Percentiles rank a stretch among this genome's conserved stretches.
Evolutionary conservation across 2,329 filamentous ascomycete species (phyloP).

Genomic region (Apiospora arundinis): DNA sequence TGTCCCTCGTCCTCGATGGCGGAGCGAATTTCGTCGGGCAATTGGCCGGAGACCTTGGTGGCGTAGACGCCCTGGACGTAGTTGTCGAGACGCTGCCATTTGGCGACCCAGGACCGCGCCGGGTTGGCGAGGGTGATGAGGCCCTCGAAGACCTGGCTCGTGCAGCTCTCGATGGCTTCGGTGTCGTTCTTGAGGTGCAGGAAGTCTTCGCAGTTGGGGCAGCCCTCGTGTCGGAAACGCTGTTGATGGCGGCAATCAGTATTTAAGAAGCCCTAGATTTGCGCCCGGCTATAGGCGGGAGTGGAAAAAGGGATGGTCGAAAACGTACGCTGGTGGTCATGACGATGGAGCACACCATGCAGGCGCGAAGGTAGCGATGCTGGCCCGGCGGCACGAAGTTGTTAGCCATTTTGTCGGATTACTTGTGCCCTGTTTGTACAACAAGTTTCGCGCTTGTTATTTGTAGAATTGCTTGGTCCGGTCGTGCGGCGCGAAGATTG

Average conservation of each 20-base stretch:
- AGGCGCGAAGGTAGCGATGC: conserved; percentile 88
- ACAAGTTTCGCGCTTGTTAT: background rate
- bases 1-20: conserved; percentile 68
- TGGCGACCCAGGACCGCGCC: conserved; percentile 89
- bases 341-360: conserved; percentile 98
- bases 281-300: background rate
- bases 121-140: conserved; percentile 86
- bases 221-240: conserved; percentile 87
- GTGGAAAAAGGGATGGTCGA: conserved; percentile 24
- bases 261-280: background rate
- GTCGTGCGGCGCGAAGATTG: background rate
- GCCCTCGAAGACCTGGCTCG: conserved; percentile 94
- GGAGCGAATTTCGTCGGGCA: conserved; percentile 69
- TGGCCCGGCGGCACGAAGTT: conserved; percentile 77
- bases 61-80: conserved; percentile 93
- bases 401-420: conserved; percentile 46
- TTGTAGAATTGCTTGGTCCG: background rate
- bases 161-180: conserved; percentile 90
- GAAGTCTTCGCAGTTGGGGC: conserved; percentile 95
- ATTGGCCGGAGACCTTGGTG: conserved; percentile 87
- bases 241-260: conserved; percentile 42
- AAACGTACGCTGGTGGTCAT: conserved; percentile 74
- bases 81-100: conserved; percentile 89
- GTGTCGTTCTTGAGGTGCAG: conserved; percentile 80
- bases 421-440: background rate